Base-by-base conservation (phyloP, 2,329 filamentous ascomycete species). In the Colletotrichum limetticola region DNA sequence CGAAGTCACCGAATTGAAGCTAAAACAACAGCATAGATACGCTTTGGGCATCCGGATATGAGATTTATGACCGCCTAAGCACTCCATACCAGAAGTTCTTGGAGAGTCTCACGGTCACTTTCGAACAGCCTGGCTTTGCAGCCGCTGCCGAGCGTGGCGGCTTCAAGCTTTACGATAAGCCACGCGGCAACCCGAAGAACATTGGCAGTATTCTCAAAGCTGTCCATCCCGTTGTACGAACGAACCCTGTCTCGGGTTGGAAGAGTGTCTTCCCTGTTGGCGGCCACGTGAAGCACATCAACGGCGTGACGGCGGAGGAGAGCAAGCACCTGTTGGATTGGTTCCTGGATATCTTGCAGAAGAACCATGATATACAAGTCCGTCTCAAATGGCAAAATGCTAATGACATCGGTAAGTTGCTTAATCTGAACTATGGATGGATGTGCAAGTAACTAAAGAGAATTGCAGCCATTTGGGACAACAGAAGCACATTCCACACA, bases 201-300 rank as follows among this genome's bases (percentile, higher is more conserved):
- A 78, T 86, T 1, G 89, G 88, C 2, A 80, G 77, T 22, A 81
- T 85, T 5, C 80, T 91, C 46, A 78, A 76, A 11, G 85, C 89
- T 0, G 80, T 84, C 1, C 90, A 91, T 72, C 89, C 89, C 0
- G 85, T 91, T 1, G 83, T 91, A 5, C 84, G 90, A 12, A 91
- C 90, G 0, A 90, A 92, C 66, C 90, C 90, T 0, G 89, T 91
- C 0, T 91, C 90, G 0, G 90, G 90, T 0, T 91, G 90, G 90
- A 91, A 86, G 76, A 81, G 81, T 0, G 71, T 86, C 32, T 86
- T 83, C 65, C 81, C 84, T 0, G 78, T 87, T 9, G 85, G 85
- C 2, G 81, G 80, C 3, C 83, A 86, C 65, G 82, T 84, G 9
- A 79, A 78, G 28, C 78, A 82, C 22, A 84, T 88, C 75, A 86